Percentiles rank a stretch among this genome's conserved stretches.
These are phyloP conservation scores for Citrullus colocynthis DNA, from an alignment of 306 rosid genomes.

Conservation along the genomic window DNA sequence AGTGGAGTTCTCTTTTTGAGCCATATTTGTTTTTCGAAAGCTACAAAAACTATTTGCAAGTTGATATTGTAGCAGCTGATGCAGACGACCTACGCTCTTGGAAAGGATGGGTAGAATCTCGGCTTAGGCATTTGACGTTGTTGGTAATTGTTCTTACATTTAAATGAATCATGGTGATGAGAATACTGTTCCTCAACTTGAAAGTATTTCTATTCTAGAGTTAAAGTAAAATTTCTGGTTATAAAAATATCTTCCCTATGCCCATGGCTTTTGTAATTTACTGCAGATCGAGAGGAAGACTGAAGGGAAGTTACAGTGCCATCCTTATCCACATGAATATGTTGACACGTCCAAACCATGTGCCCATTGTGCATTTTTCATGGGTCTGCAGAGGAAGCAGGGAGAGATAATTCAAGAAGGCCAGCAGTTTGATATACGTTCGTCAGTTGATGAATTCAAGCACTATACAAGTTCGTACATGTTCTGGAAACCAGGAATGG, in stretches of 20 bases:
- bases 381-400: constrained; percentile 98
- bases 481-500: constrained; percentile 96
- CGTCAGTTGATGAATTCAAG: constrained; percentile 86
- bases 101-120: constrained; percentile 99
- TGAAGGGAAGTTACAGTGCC: constrained; percentile 84
- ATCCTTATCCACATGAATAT: constrained; percentile 87
- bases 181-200: neutral
- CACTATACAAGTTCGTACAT: constrained; percentile 52
- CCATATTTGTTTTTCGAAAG: constrained; percentile 78
- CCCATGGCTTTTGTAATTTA: neutral
- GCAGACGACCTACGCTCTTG: constrained; percentile 67
- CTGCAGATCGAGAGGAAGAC: constrained; percentile 94
- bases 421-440: constrained; percentile 94
- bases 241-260: constrained; percentile 20
- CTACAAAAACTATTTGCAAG: constrained; percentile 89
- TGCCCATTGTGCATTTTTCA: constrained; percentile 83
- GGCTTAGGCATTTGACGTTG: constrained; percentile 74
- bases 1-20: constrained; percentile 83
- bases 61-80: constrained; percentile 73
- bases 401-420: constrained; percentile 89
- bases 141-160: constrained; percentile 30
- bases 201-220: neutral
- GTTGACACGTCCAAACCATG: constrained; percentile 58
- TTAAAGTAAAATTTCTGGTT: constrained; percentile 6
- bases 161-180: neutral